phyloP scores from a whole-genome alignment of 495 filamentous ascomycete species.

The Hyaloscypha bicolor region DNA sequence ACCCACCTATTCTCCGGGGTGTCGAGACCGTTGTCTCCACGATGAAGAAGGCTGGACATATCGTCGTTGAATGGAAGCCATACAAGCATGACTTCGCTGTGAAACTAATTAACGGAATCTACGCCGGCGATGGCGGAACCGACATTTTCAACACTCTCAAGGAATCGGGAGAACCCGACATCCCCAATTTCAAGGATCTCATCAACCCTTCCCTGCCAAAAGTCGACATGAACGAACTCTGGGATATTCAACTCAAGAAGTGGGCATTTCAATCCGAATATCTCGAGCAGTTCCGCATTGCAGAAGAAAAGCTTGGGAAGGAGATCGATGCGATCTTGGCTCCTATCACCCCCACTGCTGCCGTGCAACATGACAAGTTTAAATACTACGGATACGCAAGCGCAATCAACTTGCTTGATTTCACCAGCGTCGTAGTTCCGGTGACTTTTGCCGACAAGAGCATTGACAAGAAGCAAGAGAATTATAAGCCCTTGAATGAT shows the following conservation, averaged over 20 bases:
- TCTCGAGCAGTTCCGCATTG: constrained; percentile 37
- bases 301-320: constrained; percentile 33
- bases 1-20: constrained; percentile 60
- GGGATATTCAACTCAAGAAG: constrained; percentile 41
- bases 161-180: constrained; percentile 50
- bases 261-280: constrained; percentile 44
- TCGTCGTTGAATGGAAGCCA: constrained; percentile 43
- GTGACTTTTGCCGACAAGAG: constrained; percentile 43
- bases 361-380: constrained; percentile 40
- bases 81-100: constrained; percentile 42
- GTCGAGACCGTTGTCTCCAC: constrained; percentile 41
- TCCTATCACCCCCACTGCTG: too few species aligned
- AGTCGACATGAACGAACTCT: constrained; percentile 36
- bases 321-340: constrained; percentile 66
- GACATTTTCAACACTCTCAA: constrained; percentile 42
- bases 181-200: constrained; percentile 43
- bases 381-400: constrained; percentile 69
- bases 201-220: constrained; percentile 39
- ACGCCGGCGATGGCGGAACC: constrained; percentile 42
- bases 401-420: constrained; percentile 73
- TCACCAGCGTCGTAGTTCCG: constrained; percentile 62
- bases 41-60: constrained; percentile 42
- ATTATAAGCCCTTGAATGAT: constrained; percentile 41
- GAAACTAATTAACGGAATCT: constrained; percentile 41
- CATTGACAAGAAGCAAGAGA: constrained; percentile 26